Conservation (phyloP, 352 stramenopile species). For the Pythium angustatum region DNA sequence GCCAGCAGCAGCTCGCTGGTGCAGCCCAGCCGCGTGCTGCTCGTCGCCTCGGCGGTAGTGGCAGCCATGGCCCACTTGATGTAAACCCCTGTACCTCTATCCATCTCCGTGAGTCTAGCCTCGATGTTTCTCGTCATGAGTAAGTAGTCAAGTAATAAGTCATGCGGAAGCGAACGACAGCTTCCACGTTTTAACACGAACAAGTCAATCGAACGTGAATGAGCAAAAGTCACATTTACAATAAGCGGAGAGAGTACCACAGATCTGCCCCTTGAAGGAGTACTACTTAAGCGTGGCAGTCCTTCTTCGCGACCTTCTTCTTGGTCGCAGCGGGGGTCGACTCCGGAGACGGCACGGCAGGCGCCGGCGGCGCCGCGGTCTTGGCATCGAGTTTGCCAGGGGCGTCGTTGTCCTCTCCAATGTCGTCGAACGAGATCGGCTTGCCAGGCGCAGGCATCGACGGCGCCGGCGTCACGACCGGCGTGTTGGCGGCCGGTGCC, state of each 20-base stretch:
- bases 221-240: neutral
- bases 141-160: constrained; percentile 1
- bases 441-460: neutral
- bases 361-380: neutral
- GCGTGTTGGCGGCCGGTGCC: constrained; percentile 4
- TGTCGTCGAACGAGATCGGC: constrained; percentile 18
- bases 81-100: too few species aligned
- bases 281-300: constrained; percentile 21
- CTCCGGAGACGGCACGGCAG: neutral
- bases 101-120: neutral
- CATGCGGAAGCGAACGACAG: constrained; percentile 3
- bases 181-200: neutral
- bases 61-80: constrained; percentile 7
- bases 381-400: constrained; percentile 5
- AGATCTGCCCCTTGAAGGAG: too few species aligned
- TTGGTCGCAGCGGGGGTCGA: constrained; percentile 1
- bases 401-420: constrained; percentile 13
- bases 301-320: constrained; percentile 18
- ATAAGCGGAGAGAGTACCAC: too few species aligned
- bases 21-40: constrained; percentile 10
- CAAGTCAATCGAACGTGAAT: neutral
- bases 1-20: constrained; percentile 5
- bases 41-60: constrained; percentile 4
- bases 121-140: neutral
- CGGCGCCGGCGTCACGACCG: constrained; percentile 1